Base-by-base conservation (phyloP, 1,284 basidiomycete genomes). In the Leccinum pallidistipes region DNA sequence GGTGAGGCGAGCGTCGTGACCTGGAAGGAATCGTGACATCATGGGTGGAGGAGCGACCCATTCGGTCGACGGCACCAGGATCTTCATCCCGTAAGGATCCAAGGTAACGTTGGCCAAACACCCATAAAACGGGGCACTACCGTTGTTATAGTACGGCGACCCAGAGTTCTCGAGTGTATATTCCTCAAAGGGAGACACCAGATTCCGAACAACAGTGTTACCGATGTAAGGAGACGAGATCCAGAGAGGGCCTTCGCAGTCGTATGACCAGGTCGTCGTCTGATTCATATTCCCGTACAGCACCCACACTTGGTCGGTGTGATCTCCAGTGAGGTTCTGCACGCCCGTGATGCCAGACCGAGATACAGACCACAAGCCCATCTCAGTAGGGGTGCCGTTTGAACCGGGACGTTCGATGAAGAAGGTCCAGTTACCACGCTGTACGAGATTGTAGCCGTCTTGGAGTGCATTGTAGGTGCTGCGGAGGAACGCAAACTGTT, bases 211-310 rank as follows among this genome's bases (percentile, higher is more conserved):
- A 1, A 70, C 77, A 3, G 78, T 83, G 12, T 85, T 85, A 8
- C 84, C 82, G 52, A 74, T 65, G 75, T 83, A 95, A 0, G 94
- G 94, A 0, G 92, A 83, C 0, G 88, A 88, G 57, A 94, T 92
- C 87, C 90, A 91, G n/a, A 78, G 66, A 1, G 71, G 21, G 24
- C 76, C 62, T 16, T 71, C 77, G 75, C 94, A 95, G 65, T 87
- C 79, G 66, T 81, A 84, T 18, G 78, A 72, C 76, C 87, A 93
- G 0, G 85, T 83, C 60, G 76, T 77, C 2, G 93, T 91, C 50
- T 68, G 61, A 69, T 96, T 96, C 80, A 92, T 87, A 76, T 95
- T 96, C 58, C 90, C 87, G 76, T 86, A 95, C 10, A 96, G 74
- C 67, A 95, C 62, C 91, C 92, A 94, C 55, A 94, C 81, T 63